Percentiles rank a stretch among this genome's conserved stretches.
Conservation (phyloP, 116 monocot genomes). For the Posidonia oceanica region DNA sequence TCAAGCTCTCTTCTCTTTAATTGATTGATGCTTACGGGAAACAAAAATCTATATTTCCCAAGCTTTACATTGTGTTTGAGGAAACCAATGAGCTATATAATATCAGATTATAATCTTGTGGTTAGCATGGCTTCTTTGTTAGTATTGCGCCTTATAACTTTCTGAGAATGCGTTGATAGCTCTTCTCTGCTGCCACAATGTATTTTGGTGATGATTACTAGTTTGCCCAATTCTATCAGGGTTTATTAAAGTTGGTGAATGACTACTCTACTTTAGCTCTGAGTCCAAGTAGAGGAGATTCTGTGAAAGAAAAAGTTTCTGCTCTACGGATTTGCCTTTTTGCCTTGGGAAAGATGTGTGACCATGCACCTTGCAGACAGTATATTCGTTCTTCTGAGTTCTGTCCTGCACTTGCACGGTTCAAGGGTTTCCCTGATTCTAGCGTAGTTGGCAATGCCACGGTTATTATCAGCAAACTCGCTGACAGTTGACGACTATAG, state of each 20-base stretch:
- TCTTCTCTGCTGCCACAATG: not conserved
- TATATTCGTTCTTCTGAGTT: constrained; percentile 59
- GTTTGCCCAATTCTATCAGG: constrained; percentile 28
- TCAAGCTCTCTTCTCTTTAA: no score
- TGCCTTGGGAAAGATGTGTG: constrained; percentile 88
- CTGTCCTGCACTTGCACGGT: constrained; percentile 33
- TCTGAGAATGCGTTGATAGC: not conserved
- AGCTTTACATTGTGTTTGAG: no score
- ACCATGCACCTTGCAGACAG: constrained; percentile 60
- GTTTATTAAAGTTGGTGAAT: constrained; percentile 60
- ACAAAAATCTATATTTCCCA: no score
- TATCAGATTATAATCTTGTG: not conserved
- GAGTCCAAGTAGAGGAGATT: constrained; percentile 65
- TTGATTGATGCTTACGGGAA: no score
- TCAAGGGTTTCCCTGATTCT: constrained; percentile 54
- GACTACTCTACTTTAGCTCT: constrained; percentile 45
- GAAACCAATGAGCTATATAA: not conserved
- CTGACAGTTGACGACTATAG: constrained; percentile 6
- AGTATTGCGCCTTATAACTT: not conserved
- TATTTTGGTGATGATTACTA: not conserved
- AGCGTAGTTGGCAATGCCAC: constrained; percentile 54
- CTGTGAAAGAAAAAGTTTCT: constrained; percentile 57
- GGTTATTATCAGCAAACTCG: constrained; percentile 37
- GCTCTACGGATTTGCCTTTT: constrained; percentile 70
- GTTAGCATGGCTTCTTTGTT: not conserved